A percentile compares a stretch with the other conserved stretches of the same genome.
Conservation (phyloP, 139 green algal species). For the Picochlorum sp. region DNA sequence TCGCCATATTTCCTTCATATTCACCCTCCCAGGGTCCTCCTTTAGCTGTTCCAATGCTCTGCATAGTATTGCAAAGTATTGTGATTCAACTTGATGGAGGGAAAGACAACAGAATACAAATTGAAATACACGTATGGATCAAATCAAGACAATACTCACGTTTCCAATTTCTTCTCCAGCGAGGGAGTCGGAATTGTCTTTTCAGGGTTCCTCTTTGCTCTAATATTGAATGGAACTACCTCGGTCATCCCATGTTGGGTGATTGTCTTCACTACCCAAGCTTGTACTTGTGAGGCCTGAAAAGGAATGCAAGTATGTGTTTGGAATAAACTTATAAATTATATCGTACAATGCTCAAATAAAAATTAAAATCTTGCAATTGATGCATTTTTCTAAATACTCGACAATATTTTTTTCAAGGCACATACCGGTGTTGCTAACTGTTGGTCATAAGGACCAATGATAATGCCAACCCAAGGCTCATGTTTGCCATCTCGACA, state of each 20-base stretch:
- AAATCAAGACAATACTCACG: too few species aligned
- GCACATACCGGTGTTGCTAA: conserved; percentile 41
- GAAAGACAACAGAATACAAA: too few species aligned
- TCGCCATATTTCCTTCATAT: conserved; percentile 43
- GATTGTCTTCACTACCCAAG: conserved; percentile 32
- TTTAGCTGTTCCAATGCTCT: conserved; percentile 16
- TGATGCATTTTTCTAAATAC: not conserved
- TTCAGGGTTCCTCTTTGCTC: not conserved
- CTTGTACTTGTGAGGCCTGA: conserved; percentile 9
- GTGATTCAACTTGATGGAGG: too few species aligned
- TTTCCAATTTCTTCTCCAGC: not conserved
- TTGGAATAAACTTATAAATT: not conserved
- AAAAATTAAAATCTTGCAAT: not conserved
- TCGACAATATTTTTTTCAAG: not conserved
- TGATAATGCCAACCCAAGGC: conserved; percentile 71
- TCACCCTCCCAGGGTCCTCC: conserved; percentile 29
- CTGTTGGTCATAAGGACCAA: conserved; percentile 61
- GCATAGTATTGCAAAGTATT: too few species aligned
- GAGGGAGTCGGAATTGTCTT: not conserved
- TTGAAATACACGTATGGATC: too few species aligned
- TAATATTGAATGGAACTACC: conserved; percentile 27
- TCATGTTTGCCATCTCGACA: conserved; percentile 36
- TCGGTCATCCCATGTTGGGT: too few species aligned
- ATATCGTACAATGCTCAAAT: too few species aligned
- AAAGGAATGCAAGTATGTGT: too few species aligned